Conservation (phyloP, 331 rosid genomes). For the Cucumis variabilis region DNA sequence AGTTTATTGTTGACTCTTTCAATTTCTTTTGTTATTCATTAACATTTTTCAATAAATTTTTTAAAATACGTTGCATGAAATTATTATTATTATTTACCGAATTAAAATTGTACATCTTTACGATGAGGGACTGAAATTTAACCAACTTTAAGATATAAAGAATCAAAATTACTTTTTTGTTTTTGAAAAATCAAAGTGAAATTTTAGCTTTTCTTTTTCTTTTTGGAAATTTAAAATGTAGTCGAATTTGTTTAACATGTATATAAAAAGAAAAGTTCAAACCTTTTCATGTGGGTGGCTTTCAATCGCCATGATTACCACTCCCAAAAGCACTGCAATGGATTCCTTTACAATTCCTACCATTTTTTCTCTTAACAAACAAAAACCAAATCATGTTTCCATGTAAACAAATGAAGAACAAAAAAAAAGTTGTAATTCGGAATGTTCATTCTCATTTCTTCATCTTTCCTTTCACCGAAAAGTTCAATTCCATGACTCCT, state of each 20-base stretch:
- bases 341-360: conserved; percentile 56
- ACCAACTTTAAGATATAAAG: too few relatives aligned
- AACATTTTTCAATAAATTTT: too few relatives aligned
- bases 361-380: conserved; percentile 35
- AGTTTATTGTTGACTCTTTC: too few relatives aligned
- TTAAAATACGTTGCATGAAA: too few relatives aligned
- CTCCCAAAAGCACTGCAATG: conserved; percentile 69
- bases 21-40: too few relatives aligned
- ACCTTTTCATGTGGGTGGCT: conserved; percentile 53
- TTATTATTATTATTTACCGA: too few relatives aligned
- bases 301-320: conserved; percentile 69
- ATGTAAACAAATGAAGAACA: conserved; percentile 37
- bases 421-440: conserved; percentile 35
- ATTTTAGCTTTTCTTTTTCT: too few relatives aligned
- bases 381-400: background rate
- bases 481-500: conserved; percentile 51
- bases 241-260: background rate
- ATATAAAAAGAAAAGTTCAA: conserved; percentile 29
- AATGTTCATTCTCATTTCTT: conserved; percentile 34
- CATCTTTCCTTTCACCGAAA: conserved; percentile 79
- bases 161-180: too few relatives aligned
- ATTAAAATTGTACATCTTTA: too few relatives aligned
- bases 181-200: too few relatives aligned
- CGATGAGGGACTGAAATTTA: too few relatives aligned
- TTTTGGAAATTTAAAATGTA: background rate